These are phyloP conservation scores for Micromonas commoda DNA, from an alignment of 139 green algal genomes.

Conservation along the genomic window DNA sequence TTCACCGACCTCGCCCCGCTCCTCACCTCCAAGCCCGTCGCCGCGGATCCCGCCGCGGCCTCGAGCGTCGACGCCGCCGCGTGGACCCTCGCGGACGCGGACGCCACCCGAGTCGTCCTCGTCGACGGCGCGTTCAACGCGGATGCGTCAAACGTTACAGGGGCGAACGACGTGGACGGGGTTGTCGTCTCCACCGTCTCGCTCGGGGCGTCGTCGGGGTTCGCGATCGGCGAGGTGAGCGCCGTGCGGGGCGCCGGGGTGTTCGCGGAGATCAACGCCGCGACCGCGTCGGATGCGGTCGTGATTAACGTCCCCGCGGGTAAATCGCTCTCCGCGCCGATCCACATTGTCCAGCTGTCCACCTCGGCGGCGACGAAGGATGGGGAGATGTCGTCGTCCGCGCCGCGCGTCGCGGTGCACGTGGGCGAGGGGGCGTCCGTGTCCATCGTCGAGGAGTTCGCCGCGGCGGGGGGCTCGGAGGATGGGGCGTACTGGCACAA, in stretches of 20 bases:
- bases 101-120: background rate
- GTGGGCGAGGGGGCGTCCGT: constrained; percentile 14
- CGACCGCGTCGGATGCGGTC: constrained; percentile 50
- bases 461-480: background rate
- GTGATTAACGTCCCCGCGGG: constrained; percentile 53
- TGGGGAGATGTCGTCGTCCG: constrained; percentile 1
- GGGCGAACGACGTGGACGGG: background rate
- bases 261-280: constrained; percentile 28
- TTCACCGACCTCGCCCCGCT: constrained; percentile 16
- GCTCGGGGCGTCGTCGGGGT: background rate
- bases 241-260: background rate
- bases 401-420: background rate
- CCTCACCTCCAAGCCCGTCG: background rate
- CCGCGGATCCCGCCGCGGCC: background rate
- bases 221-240: background rate
- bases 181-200: background rate
- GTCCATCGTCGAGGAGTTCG: constrained; percentile 76
- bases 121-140: constrained; percentile 4
- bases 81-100: constrained; percentile 1
- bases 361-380: background rate
- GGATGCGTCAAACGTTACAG: background rate
- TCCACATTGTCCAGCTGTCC: constrained; percentile 66
- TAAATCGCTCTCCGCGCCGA: constrained; percentile 39
- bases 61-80: background rate
- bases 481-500: constrained; percentile 46